phyloP scores from a whole-genome alignment of 352 stramenopile species.

The Aphanomyces euteiches region DNA sequence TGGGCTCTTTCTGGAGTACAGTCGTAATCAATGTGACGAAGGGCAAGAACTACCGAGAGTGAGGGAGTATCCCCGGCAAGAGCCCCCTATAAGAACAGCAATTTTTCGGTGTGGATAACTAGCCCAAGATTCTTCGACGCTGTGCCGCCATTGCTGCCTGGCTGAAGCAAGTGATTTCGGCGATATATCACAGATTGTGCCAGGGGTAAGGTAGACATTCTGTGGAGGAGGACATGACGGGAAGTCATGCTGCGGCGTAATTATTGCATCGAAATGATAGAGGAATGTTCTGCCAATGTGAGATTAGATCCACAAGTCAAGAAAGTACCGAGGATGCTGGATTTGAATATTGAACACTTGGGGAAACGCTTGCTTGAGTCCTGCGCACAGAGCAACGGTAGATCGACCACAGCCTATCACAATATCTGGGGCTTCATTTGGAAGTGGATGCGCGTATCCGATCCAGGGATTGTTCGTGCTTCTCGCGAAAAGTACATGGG shows the following conservation, averaged over 20 bases:
- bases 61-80: conserved; percentile 48
- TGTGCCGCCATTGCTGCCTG: conserved; percentile 27
- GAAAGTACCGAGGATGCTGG: conserved; percentile 50
- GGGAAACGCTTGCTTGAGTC: conserved; percentile 40
- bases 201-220: conserved; percentile 50
- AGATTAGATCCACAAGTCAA: background rate
- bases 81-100: conserved; percentile 58
- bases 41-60: background rate
- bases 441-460: conserved; percentile 4
- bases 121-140: conserved; percentile 15
- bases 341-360: conserved; percentile 66
- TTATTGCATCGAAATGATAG: conserved; percentile 54
- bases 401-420: conserved; percentile 67
- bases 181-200: conserved; percentile 49
- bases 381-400: conserved; percentile 58
- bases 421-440: conserved; percentile 33
- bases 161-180: conserved; percentile 29
- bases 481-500: background rate
- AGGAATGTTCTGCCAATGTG: conserved; percentile 35
- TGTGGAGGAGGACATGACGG: background rate
- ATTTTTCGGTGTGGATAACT: conserved; percentile 33
- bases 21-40: background rate
- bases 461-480: background rate
- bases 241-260: conserved; percentile 61
- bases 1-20: background rate